Base-by-base conservation (phyloP, 129 eudicot species). In the Kitagawia praeruptora region DNA sequence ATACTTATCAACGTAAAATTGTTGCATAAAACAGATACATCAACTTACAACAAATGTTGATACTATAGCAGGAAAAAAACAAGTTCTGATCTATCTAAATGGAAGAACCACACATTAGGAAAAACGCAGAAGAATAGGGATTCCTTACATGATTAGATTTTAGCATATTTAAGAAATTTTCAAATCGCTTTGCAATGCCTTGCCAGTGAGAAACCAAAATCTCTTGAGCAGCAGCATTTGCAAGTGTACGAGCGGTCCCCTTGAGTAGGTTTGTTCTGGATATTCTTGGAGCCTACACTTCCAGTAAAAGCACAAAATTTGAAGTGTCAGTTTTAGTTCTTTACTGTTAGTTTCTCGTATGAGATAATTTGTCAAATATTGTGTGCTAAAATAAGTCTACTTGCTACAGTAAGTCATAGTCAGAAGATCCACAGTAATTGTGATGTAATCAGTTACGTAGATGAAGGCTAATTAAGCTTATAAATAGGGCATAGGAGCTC, bases 121-220 rank as follows among this genome's bases (percentile, higher is more conserved):
- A 42, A n/a, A 23, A 70, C 47, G 48, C 9, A 49, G 73, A 31
- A 46, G 64, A 79, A 42, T 42, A 75, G 72, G 41, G 25, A 74
- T 25, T 74, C 82, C 91, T 85, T 64, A 95, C 99, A 79, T 90
- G 84, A 82, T 92, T 92, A 51, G 97, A 83, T 83, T 90, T 95
- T 84, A 95, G 77, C 74, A 86, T 84, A 82, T 90, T 89, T 79
- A 95, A 81, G 85, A 89, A 95, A 80, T 85, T 87, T 74, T 86
- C 96, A 44, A 95, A 88, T 86, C 92, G 89, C 90, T 87, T 93
- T 34, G 90, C 96, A 75, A 95, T 92, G 86, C 93, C 98, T 88
- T 94, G 95, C 98, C 98, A 94, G 80, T 94, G 98, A 79, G 90
- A 96, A 78, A 95, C 86, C 77, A 95, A 83, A 80, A 88, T 86